A percentile compares a stretch with the other conserved stretches of the same genome.
Conservation (phyloP, 805 yeast species). For the Candida arabinofermentans region DNA sequence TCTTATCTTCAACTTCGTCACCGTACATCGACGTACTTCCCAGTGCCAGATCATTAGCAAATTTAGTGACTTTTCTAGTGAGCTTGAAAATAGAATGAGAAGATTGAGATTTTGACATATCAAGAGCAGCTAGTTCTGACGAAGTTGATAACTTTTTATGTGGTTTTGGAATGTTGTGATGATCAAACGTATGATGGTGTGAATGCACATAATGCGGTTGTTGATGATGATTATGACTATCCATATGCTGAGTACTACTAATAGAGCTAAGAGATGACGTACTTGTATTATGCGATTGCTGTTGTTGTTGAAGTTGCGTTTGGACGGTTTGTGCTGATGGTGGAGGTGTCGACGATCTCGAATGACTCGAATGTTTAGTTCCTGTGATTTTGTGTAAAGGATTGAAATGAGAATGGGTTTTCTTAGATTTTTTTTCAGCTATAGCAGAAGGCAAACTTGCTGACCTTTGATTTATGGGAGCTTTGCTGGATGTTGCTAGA, state of each 20-base stretch:
- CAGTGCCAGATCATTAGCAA: constrained; percentile 32
- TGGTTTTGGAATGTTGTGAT: background rate
- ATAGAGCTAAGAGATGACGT: too few relatives aligned
- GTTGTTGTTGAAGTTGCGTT: too few relatives aligned
- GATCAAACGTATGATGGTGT: background rate
- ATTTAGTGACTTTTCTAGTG: constrained; percentile 25
- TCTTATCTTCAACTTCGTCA: constrained; percentile 13
- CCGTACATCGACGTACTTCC: constrained; percentile 18
- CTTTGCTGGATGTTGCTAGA: too few relatives aligned
- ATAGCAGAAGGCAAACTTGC: background rate
- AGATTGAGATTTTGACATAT: constrained; percentile 12
- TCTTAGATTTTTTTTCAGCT: constrained; percentile 1
- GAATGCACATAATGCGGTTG: too few relatives aligned
- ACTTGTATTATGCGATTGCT: too few relatives aligned
- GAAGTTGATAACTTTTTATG: background rate
- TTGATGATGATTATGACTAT: too few relatives aligned
- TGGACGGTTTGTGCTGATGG: background rate
- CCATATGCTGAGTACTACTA: too few relatives aligned
- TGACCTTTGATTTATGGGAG: too few relatives aligned
- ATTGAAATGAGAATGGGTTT: constrained; percentile 4
- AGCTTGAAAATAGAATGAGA: constrained; percentile 15
- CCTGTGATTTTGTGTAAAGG: constrained; percentile 6
- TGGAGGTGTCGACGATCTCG: constrained; percentile 1
- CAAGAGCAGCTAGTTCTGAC: background rate
- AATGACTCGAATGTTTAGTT: background rate